Evolutionary conservation across 352 stramenopile species (phyloP), one percentile per base, ranked within the genome.

Genomic region (Phytophthora kernoviae): DNA sequence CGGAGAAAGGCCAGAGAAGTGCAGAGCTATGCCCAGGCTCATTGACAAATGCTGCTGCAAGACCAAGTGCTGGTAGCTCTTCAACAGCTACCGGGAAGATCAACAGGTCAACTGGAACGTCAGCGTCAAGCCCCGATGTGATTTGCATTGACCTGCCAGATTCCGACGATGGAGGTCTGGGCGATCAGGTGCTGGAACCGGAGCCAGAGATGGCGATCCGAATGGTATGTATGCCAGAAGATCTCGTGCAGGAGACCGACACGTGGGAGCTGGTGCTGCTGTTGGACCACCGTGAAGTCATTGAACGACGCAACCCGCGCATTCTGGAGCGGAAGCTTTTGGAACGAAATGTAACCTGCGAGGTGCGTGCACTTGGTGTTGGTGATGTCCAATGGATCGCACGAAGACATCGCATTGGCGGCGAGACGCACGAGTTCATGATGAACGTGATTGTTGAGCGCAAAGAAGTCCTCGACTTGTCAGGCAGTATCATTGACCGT

Each of bases 371-470:
- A 4, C 69, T 95, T 39, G 77, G 87, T 11, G 80, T 95, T 4
- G 87, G 87, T 14, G 87, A 95, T 43, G 78, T 92, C 24, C 80
- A 92, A 32, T 95, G 84, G 84, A 73, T 93, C 26, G 87, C 79
- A 0, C 75, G 84, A 2, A 73, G 80, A 1, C 66, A 74, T 48
- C 81, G 82, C 12, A 58, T 66, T 7, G 71, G 61, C 21, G 50
- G 47, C 12, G 69, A 68, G 5, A 58, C 52, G 36, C 41, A 78
- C 65, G 68, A 95, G 50, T 89, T 92, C 33, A 78, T 95, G 55
- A 55, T 95, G 12, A 93, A 93, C 50, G 82, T 87, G 22, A 90
- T 95, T 20, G 82, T 95, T 0, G 87, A 95, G 58, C 79, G 87
- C 18, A 95, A 95, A 42, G 83, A 91, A 70, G 81, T 93, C 12